Evolutionary conservation across 2,329 filamentous ascomycete genomes (phyloP), one percentile per base, ranked within the genome.

Genomic region (Penicillium sp.): DNA sequence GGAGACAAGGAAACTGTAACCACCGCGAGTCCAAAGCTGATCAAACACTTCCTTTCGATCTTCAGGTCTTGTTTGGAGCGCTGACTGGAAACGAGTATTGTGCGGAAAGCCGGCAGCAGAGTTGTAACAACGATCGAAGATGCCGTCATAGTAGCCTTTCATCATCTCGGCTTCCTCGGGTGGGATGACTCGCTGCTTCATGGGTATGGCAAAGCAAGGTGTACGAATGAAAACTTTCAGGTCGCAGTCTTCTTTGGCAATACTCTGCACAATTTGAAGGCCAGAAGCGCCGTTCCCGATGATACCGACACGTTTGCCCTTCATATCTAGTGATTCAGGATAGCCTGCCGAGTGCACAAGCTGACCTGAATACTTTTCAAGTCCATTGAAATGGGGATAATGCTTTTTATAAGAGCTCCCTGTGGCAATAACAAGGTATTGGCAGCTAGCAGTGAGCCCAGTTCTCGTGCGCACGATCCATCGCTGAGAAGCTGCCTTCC

Each of bases 181-280:
- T 74, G 39, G 83, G 68, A 8, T 70, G 41, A 15, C 39, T 1
- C 73, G 71, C 54, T 80, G 77, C 2, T 77, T 74, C 82, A 87
- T 86, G 0, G 84, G 83, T 2, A 87, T 65, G 0, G 81, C 81
- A 12, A 85, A 71, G 53, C 87, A 87, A 1, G 85, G 84, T 1
- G 83, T 87, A 10, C 85, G 79, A 58, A 86, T 83, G 65, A 86
- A 86, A 39, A 87, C 80, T 3, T 72, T 75, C 2, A 61, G 44
- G 10, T 55, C 45, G 18, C 55, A 57, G 23, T 60, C 55, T 39
- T 59, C 41, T 21, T 62, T 57, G n/a, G 56, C 56, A 15, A 59
- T 45, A 7, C 36, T 41, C 23, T 62, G 53, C 12, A 60, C 56
- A 21, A 60, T 56, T 16, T 61, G 59, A 3, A 61, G 53, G 10